Conservation (phyloP, 2,329 filamentous ascomycete species). For the Xylariaceae sp. region DNA sequence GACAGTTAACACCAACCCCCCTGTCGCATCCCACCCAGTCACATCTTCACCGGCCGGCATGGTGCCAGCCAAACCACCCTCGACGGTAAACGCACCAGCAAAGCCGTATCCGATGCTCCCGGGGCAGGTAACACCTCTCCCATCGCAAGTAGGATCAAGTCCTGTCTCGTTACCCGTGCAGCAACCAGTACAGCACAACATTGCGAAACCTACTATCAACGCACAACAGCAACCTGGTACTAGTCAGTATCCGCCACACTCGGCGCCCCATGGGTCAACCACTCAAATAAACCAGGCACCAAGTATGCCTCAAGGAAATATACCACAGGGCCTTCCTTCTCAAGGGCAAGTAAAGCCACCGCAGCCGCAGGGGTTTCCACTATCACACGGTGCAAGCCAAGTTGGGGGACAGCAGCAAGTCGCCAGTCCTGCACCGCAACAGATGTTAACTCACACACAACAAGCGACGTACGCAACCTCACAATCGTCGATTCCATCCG, state of each 20-base stretch:
- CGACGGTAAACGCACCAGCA: not conserved
- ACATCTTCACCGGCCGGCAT: constrained; percentile 6
- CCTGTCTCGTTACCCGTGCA: constrained; percentile 12
- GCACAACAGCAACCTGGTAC: constrained; percentile 16
- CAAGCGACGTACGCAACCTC: constrained; percentile 7
- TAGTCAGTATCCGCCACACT: constrained; percentile 18
- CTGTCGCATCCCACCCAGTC: not conserved
- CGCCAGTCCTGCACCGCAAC: constrained; percentile 2
- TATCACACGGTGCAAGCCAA: constrained; percentile 1
- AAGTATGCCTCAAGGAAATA: constrained; percentile 8
- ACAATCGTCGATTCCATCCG: constrained; percentile 1
- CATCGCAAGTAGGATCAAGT: constrained; percentile 27
- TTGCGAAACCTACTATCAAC: constrained; percentile 10
- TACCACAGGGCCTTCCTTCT: constrained; percentile 5
- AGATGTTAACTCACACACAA: not conserved
- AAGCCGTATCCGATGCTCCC: constrained; percentile 31
- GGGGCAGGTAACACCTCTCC: constrained; percentile 29
- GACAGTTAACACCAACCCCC: not conserved
- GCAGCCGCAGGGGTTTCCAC: constrained; percentile 17
- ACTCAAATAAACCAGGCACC: constrained; percentile 10
- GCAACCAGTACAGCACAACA: not conserved
- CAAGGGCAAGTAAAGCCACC: constrained; percentile 13
- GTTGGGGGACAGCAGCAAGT: constrained; percentile 2
- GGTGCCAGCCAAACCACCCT: not conserved
- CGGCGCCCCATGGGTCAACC: not conserved